Conservation (phyloP, 2,329 filamentous ascomycete species). For the Lachnellula arida region DNA sequence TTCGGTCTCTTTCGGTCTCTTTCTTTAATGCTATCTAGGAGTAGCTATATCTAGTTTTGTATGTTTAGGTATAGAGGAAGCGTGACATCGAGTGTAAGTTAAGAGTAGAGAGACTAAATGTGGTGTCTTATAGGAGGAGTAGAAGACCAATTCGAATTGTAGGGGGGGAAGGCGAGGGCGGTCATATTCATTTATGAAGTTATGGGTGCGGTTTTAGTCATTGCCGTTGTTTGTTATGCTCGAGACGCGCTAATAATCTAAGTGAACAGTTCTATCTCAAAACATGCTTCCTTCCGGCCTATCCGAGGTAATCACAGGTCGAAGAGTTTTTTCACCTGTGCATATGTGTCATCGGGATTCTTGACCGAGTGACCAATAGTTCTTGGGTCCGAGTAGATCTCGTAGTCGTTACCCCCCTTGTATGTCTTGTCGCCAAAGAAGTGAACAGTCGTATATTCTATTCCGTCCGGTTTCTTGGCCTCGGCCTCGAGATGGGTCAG, state of each 20-base stretch:
- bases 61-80: too few relatives aligned
- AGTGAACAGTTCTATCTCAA: background rate
- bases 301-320: constrained; percentile 42
- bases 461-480: constrained; percentile 61
- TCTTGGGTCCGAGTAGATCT: constrained; percentile 80
- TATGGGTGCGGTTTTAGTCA: too few relatives aligned
- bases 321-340: constrained; percentile 77
- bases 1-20: too few relatives aligned
- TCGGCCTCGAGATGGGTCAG: constrained; percentile 81
- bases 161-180: too few relatives aligned
- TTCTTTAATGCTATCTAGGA: too few relatives aligned
- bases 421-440: constrained; percentile 98
- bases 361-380: constrained; percentile 82
- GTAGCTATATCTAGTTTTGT: too few relatives aligned
- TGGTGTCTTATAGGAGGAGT: too few relatives aligned
- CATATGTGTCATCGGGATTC: constrained; percentile 76
- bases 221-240: background rate
- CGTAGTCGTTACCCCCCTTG: constrained; percentile 88
- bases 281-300: background rate
- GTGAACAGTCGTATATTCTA: constrained; percentile 83
- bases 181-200: too few relatives aligned
- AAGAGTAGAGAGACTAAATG: too few relatives aligned
- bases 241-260: background rate
- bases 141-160: too few relatives aligned
- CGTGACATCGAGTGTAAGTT: too few relatives aligned